Evolutionary conservation across 495 filamentous ascomycete species (phyloP), one percentile per base, ranked within the genome.

Genomic region (Aspergillus ostianus): DNA sequence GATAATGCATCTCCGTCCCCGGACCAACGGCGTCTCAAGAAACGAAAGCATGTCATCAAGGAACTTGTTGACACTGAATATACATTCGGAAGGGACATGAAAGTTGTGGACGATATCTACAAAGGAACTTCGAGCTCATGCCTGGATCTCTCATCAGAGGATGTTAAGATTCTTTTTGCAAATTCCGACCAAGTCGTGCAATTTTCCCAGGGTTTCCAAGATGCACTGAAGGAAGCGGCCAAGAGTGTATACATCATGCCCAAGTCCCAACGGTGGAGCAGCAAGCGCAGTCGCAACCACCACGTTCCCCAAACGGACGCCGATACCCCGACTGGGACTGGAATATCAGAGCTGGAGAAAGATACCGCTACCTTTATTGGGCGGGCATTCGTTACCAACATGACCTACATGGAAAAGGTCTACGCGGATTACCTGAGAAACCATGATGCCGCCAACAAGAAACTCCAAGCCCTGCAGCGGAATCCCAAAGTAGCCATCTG

Each of bases 41-140:
- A 92, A 63, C 87, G 94, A 17, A 83, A 86, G 36, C 80, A 92
- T 66, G 81, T 93, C 55, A 89, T 98, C 63, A 89, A 92, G 62
- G 94, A 98, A 71, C 78, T 98, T 20, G 83, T 97, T 45, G 91
- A 96, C 64, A 98, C 95, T 3, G 94, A 98, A 68, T 84, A 88
- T 29, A 84, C 85, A 17, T 98, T 93, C 71, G 82, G 91, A 49
- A 82, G 88, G 60, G 94, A 98, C 73, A 93, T 98, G 91, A 96
- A 90, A 65, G 91, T 98, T 45, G 87, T 95, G 6, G 90, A 95
- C 66, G 91, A 97, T 65, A 97, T 98, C 48, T 98, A 97, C 78
- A 95, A 93, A 72, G 91, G 89, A n/a, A 97, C 94, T 0, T 91
- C 91, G 0, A 88, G 89, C 61, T 87, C 91, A 18, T 89, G 87